These are phyloP conservation scores for Fusarium nodosum DNA, from an alignment of 2,329 filamentous ascomycete genomes.

Conservation along the genomic window DNA sequence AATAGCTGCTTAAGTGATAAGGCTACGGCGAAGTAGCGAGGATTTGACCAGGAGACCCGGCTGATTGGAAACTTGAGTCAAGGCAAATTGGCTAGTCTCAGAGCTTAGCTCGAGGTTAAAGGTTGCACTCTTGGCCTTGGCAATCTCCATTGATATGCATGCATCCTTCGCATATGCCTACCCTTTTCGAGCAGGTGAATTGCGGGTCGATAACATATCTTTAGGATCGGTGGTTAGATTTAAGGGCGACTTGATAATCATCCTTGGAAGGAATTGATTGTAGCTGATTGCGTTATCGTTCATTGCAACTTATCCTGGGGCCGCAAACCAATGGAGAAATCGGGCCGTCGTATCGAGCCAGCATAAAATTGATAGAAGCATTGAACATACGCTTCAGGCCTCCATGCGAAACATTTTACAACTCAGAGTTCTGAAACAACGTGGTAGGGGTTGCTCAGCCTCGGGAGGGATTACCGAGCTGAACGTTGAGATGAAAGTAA, in stretches of 20 bases:
- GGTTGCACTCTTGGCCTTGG: not conserved
- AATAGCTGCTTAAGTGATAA: not conserved
- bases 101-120: not conserved
- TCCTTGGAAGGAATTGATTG: not conserved
- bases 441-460: not conserved
- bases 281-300: not conserved
- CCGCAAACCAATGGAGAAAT: not conserved
- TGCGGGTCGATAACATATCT: not conserved
- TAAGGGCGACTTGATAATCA: not conserved
- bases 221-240: not conserved
- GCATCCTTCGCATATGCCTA: not conserved
- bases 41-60: not conserved
- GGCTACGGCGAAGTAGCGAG: too few species aligned
- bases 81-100: not conserved
- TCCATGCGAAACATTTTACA: not conserved
- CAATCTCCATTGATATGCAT: not conserved
- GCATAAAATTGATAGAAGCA: not conserved
- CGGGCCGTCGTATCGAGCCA: not conserved
- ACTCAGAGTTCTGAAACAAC: not conserved
- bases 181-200: not conserved
- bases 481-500: not conserved
- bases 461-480: fast-evolving
- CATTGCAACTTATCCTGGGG: not conserved
- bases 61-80: not conserved
- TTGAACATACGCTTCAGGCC: not conserved